These are phyloP conservation scores for Solanum corneliomulleri DNA, from an alignment of 257 asterid species.

Conservation along the genomic window DNA sequence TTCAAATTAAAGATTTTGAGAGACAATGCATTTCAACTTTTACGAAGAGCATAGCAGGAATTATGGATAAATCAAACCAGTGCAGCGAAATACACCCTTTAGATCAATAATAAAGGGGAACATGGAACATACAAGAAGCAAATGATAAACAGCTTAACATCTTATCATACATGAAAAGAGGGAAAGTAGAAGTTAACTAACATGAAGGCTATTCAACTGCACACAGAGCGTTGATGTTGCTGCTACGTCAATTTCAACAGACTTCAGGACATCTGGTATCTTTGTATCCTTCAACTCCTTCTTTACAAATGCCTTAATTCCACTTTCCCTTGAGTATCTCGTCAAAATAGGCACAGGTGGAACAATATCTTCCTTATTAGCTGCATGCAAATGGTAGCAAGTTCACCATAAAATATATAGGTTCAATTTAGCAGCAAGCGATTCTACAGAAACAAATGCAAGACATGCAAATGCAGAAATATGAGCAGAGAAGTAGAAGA, in stretches of 20 bases:
- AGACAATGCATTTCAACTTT: background rate
- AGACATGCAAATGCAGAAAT: background rate
- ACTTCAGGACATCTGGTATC: slow-evolving; percentile 56
- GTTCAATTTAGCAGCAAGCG: background rate
- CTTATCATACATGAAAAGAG: background rate
- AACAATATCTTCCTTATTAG: slow-evolving; percentile 79
- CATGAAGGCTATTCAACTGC: slow-evolving; percentile 81
- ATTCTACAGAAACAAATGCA: background rate
- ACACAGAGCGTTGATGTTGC: slow-evolving; percentile 79
- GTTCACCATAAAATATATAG: background rate
- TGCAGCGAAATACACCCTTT: background rate
- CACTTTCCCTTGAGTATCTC: slow-evolving; percentile 72
- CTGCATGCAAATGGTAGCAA: slow-evolving; percentile 33
- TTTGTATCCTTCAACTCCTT: slow-evolving; percentile 71
- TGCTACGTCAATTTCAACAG: slow-evolving; percentile 49
- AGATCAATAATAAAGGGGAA: background rate
- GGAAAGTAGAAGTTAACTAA: slow-evolving; percentile 37
- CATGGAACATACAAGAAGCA: background rate
- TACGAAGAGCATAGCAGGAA: background rate
- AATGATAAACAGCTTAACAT: background rate
- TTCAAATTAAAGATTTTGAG: background rate
- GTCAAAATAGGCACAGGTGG: slow-evolving; percentile 92
- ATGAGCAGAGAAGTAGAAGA: background rate
- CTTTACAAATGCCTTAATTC: slow-evolving; percentile 82
- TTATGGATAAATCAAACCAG: background rate